These are phyloP conservation scores for Nephelium lappaceum DNA, from an alignment of 345 rosid genomes.

Conservation along the genomic window DNA sequence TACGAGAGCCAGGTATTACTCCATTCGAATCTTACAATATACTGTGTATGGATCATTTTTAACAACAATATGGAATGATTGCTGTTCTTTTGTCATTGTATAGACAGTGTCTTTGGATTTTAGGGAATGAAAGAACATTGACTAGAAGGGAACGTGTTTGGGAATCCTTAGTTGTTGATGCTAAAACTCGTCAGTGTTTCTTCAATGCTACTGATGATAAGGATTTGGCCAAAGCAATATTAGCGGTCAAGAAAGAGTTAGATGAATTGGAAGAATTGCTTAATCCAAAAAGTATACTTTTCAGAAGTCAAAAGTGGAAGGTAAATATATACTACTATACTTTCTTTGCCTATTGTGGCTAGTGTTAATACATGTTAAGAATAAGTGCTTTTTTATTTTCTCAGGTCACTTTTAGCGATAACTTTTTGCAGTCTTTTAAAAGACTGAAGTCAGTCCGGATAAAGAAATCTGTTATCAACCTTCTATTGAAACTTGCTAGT, in stretches of 20 bases:
- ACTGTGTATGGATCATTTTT: neutral
- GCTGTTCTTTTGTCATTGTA: neutral
- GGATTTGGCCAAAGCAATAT: slow-evolving; percentile 35
- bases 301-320: slow-evolving; percentile 52
- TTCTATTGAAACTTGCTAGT: slow-evolving; percentile 39
- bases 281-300: slow-evolving; percentile 30
- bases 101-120: slow-evolving; percentile 60
- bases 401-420: slow-evolving; percentile 55
- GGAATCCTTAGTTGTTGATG: slow-evolving; percentile 40
- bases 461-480: slow-evolving; percentile 33
- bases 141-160: slow-evolving; percentile 36
- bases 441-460: slow-evolving; percentile 31
- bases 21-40: neutral
- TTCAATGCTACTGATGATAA: slow-evolving; percentile 44
- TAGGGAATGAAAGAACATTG: slow-evolving; percentile 50
- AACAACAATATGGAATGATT: neutral
- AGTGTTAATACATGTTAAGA: slow-evolving; percentile 17
- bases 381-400: neutral
- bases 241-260: slow-evolving; percentile 41
- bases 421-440: slow-evolving; percentile 50
- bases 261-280: slow-evolving; percentile 47
- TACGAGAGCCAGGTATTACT: slow-evolving; percentile 48
- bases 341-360: neutral
- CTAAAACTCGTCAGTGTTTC: slow-evolving; percentile 46
- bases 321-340: slow-evolving; percentile 19